Base-by-base conservation (phyloP, 148 eudicot genomes). In the Gaultheria prostrata region DNA sequence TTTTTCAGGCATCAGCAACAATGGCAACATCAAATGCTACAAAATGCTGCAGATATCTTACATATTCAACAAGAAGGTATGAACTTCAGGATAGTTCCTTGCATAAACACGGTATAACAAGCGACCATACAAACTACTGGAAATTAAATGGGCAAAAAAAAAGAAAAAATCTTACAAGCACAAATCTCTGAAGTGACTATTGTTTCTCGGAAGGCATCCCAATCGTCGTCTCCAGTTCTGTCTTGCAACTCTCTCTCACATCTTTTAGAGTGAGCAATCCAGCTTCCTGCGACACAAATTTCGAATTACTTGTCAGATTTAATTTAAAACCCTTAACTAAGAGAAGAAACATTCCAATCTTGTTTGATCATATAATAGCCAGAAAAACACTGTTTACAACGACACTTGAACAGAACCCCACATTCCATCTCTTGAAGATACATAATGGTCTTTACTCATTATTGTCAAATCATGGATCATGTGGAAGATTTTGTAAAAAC, bases 171-270 rank as follows among this genome's bases (percentile, higher is more conserved):
- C 80, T 67, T 80, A 80, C 84, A 76, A 85, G 73, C 81, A 85
- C 49, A 86, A 74, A 87, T 69, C 67, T 86, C 84, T 78, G 87
- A 84, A 24, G 84, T 76, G 56, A 80, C 78, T 88, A 89, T 53
- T 71, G 84, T 69, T 85, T 82, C 73, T 88, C 83, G 4, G 77
- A 57, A 45, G 90, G 85, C 77, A 67, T 33, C 82, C 83, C 89
- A 76, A 82, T 87, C 69, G 51, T 86, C 75, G 35, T 76, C 87
- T 87, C 92, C 79, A 89, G 57, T 59, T 87, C 90, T 78, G 81
- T 85, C 91, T 93, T 94, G 92, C 85, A 90, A 46, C 87, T 89
- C 30, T 92, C 93, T 84, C 92, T 92, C 80, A 91, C 4, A 57
- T 92, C 90, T 63, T 86, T 93, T 43, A 94, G 84, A 14, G 91